Evolutionary conservation across 192 early-diverging fungal species (phyloP), one percentile per base, ranked within the genome.

Genomic region (Pecoramyces ruminantium): DNA sequence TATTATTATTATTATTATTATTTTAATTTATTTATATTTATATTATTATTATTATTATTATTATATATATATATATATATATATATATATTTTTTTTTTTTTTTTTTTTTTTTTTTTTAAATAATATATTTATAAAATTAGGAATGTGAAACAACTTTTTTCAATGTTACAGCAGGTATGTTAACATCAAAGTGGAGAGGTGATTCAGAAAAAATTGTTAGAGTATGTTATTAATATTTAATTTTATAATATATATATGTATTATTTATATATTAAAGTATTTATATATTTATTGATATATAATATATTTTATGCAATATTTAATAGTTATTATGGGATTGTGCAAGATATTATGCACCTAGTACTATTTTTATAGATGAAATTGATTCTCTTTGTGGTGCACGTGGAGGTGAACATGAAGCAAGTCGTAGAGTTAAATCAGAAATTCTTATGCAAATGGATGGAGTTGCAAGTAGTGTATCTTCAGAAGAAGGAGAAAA

Each of bases 361-460:
- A 85, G 84, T 39, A 92, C 89, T 42, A 91, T 92, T 51, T 92
- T 92, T 81, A 92, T 92, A 78, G 90, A 92, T 80, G 90, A 92
- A 83, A 91, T 92, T 79, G 90, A 92, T 77, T 86, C 88, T 15
- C 81, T 92, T 0, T 90, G 88, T 80, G 82, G 81, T 77, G 78
- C 85, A 21, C 84, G 90, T 21, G 90, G 89, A 27, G 79, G 79
- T 21, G 79, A 86, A 29, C 80, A 82, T 83, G 39, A 80, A 29
- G 79, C 84, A 11, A 38, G 58, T 42, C 67, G 81, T 79, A 84
- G 90, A 39, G 89, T 92, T 27, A 91, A 91, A 79, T 87, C 87
- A 18, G 90, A 92, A 78, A 86, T 92, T 38, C 84, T 92, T 80
- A 88, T 89, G 89, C 90, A 92, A 79, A 92, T 92, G 90, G 90